Base-by-base conservation (phyloP, 2,329 filamentous ascomycete species). In the Aureobasidium sp. region DNA sequence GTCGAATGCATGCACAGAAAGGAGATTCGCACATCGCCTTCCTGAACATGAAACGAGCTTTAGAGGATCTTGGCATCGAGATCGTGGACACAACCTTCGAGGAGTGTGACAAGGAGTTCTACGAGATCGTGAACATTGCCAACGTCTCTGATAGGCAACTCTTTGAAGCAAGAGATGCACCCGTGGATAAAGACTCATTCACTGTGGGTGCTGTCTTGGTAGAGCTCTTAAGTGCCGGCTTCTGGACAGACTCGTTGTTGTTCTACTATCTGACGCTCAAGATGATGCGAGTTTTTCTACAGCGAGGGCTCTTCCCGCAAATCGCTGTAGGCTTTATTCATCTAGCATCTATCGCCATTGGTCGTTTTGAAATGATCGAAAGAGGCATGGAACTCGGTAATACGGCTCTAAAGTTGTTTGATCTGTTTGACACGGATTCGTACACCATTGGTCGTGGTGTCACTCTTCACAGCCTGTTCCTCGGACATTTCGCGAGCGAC, bases 71-170 rank as follows among this genome's bases (percentile, higher is more conserved):
- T 11, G 86, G 81, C 3, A 76, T 90, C 14, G 68, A 78, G 1
- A 72, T 93, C 11, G 79, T 84, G 29, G 74, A 83, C 1, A 73
- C 81, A 2, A 84, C 84, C 2, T 90, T 83, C 65, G 83, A 90
- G 60, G 80, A 85, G 60, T 94, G 88, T 62, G 90, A 96, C 63
- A 71, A 72, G 16, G 81, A 85, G 51, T 95, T 93, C 61, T 76
- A 83, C 59, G 74, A 49, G 19, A 68, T 58, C 60, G 61, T 59
- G 32, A 63, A 54, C 42, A 30, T 48, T 8, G 57, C 71, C 10
- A 62, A 69, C 38, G 60, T 56, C 3, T 55, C 71, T 85, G 51
- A 53, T 19, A 19, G 34, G 25, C 30, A 47, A 19, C 34, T 63
- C 6, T 37, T 67, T 17, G 54, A 62, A 34, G 42, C 47, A 16